A percentile compares a stretch with the other conserved stretches of the same genome.
Conservation (phyloP, 306 rosid genomes). For the Pterocarpus macrocarpus region DNA sequence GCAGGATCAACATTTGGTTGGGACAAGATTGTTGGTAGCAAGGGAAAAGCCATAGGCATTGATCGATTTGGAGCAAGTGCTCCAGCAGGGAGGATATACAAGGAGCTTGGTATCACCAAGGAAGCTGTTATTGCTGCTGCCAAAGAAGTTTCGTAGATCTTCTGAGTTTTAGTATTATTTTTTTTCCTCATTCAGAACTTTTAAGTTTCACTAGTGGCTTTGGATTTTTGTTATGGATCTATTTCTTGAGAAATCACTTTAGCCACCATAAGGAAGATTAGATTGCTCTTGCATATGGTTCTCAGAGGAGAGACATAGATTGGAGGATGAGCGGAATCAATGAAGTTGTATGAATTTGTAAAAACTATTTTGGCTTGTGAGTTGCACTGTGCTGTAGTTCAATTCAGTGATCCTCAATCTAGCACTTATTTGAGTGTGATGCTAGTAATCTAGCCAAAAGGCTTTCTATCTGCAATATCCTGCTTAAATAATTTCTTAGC, state of each 20-base stretch:
- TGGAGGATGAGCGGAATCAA: constrained; percentile 57
- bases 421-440: not conserved
- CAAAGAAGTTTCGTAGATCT: constrained; percentile 61
- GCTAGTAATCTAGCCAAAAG: not conserved
- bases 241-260: constrained; percentile 54
- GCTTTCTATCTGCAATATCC: not conserved
- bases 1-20: constrained; percentile 97
- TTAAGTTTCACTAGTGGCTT: constrained; percentile 38
- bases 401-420: constrained; percentile 50
- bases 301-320: constrained; percentile 55
- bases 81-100: constrained; percentile 91
- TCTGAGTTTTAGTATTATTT: constrained; percentile 12
- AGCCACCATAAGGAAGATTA: constrained; percentile 55
- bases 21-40: constrained; percentile 82
- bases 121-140: constrained; percentile 97
- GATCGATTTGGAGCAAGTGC: constrained; percentile 99
- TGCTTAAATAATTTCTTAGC: not conserved
- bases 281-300: constrained; percentile 51
- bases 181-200: constrained; percentile 46
- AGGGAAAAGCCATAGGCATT: constrained; percentile 94
- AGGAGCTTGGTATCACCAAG: constrained; percentile 86
- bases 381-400: constrained; percentile 59
- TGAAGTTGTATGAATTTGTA: constrained; percentile 60
- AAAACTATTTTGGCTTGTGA: constrained; percentile 66
- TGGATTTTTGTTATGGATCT: constrained; percentile 47